A percentile compares a stretch with the other conserved stretches of the same genome.
These are phyloP conservation scores for Mucor plumbeus DNA, from an alignment of 371 early-diverging fungal genomes.

Conservation along the genomic window DNA sequence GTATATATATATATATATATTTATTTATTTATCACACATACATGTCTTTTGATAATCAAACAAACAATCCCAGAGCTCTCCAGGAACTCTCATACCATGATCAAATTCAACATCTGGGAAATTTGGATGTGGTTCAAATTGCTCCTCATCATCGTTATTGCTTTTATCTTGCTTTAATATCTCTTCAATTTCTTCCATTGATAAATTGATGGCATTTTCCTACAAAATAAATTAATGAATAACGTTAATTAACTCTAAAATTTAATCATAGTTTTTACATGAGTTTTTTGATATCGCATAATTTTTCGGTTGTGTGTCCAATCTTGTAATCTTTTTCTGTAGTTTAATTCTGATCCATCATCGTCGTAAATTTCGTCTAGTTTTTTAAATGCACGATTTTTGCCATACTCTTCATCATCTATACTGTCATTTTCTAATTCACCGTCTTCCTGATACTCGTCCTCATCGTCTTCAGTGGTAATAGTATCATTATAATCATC, in stretches of 20 bases:
- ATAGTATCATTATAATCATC: slow-evolving; percentile 24
- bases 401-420: slow-evolving; percentile 22
- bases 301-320: slow-evolving; percentile 63
- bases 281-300: slow-evolving; percentile 41
- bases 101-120: slow-evolving; percentile 66
- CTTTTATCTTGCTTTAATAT: slow-evolving; percentile 8
- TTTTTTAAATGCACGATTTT: slow-evolving; percentile 5
- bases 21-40: slow-evolving; percentile 19
- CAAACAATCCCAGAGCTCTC: slow-evolving; percentile 82
- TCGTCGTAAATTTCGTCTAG: slow-evolving; percentile 49
- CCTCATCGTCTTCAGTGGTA: slow-evolving; percentile 25
- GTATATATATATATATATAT: neutral
- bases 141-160: slow-evolving; percentile 47
- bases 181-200: slow-evolving; percentile 22
- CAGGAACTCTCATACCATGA: slow-evolving; percentile 74
- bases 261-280: slow-evolving; percentile 19
- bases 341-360: slow-evolving; percentile 67
- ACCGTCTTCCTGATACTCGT: slow-evolving; percentile 7
- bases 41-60: slow-evolving; percentile 94
- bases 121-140: slow-evolving; percentile 63
- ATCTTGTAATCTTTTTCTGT: slow-evolving; percentile 57
- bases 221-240: neutral
- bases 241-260: neutral
- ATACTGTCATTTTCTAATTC: slow-evolving; percentile 9
- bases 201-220: slow-evolving; percentile 13